phyloP scores from a whole-genome alignment of 257 asterid species.

The Ilex aquifolium region DNA sequence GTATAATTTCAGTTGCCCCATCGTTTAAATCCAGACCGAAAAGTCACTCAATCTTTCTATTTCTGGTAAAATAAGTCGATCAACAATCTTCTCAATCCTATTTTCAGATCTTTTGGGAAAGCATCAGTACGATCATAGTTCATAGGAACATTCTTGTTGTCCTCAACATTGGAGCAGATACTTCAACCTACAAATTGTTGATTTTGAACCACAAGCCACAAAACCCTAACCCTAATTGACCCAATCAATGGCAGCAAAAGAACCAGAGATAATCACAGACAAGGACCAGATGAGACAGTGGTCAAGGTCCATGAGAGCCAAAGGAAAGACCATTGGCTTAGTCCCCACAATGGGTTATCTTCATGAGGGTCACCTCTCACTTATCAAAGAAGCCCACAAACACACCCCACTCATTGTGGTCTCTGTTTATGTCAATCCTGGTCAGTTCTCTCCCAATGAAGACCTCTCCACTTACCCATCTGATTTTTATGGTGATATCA shows the following conservation, averaged over 20 bases:
- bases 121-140: no score
- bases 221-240: not conserved
- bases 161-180: no score
- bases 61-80: no score
- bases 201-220: not conserved
- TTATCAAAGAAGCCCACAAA: conserved; percentile 51
- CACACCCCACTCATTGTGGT: conserved; percentile 58
- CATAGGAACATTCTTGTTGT: no score
- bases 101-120: no score
- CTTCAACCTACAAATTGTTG: not conserved
- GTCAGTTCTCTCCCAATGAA: conserved; percentile 86
- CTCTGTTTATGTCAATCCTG: conserved; percentile 85
- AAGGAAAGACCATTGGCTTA: conserved; percentile 59
- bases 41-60: no score
- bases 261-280: conserved; percentile 49
- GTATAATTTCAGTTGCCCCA: no score
- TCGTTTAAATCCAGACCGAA: no score
- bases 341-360: conserved; percentile 97
- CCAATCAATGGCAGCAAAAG: conserved; percentile 36
- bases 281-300: conserved; percentile 76
- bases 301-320: conserved; percentile 60
- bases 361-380: conserved; percentile 85
- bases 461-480: conserved; percentile 94
- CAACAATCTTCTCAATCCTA: no score
- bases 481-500: conserved; percentile 70